Evolutionary conservation across 805 yeast genomes (phyloP).

Genomic region (Yarrowia sp.): DNA sequence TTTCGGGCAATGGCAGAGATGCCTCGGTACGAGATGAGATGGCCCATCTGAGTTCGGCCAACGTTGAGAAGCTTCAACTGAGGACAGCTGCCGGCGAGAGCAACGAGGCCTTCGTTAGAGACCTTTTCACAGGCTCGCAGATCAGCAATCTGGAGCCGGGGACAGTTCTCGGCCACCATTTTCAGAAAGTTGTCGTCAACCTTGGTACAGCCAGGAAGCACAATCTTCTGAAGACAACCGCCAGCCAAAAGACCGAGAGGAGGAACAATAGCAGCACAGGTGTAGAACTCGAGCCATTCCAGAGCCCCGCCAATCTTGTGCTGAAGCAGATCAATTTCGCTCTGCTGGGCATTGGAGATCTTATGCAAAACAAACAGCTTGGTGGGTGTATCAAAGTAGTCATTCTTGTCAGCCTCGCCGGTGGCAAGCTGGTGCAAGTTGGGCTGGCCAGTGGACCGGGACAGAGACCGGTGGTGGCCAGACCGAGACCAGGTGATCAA

Average conservation of each 20-base stretch:
- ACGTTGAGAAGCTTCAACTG: constrained; percentile 68
- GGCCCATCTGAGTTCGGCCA: constrained; percentile 77
- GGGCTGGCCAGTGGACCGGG: constrained; percentile 23
- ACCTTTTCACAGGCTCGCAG: constrained; percentile 83
- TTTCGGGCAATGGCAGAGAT: constrained; percentile 63
- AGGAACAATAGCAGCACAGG: constrained; percentile 78
- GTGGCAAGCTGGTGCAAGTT: constrained; percentile 41
- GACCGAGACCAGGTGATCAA: constrained; percentile 20
- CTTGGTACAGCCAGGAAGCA: constrained; percentile 73
- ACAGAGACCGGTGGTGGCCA: constrained; percentile 12
- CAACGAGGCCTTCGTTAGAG: constrained; percentile 75
- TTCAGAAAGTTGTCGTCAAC: constrained; percentile 67
- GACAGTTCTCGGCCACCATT: constrained; percentile 61
- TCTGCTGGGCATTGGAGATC: constrained; percentile 61
- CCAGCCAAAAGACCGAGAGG: constrained; percentile 56
- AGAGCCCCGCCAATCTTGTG: constrained; percentile 57
- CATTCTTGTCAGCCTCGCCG: constrained; percentile 36
- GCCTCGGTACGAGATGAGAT: constrained; percentile 73
- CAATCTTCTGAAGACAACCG: constrained; percentile 54
- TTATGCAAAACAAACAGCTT: constrained; percentile 71
- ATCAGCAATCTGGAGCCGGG: constrained; percentile 69
- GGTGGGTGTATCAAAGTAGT: constrained; percentile 37
- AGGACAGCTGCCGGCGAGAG: constrained; percentile 67
- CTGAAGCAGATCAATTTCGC: constrained; percentile 59
- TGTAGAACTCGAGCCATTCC: constrained; percentile 78